phyloP scores from a whole-genome alignment of 179 eudicot genomes.

The Vitellaria paradoxa region DNA sequence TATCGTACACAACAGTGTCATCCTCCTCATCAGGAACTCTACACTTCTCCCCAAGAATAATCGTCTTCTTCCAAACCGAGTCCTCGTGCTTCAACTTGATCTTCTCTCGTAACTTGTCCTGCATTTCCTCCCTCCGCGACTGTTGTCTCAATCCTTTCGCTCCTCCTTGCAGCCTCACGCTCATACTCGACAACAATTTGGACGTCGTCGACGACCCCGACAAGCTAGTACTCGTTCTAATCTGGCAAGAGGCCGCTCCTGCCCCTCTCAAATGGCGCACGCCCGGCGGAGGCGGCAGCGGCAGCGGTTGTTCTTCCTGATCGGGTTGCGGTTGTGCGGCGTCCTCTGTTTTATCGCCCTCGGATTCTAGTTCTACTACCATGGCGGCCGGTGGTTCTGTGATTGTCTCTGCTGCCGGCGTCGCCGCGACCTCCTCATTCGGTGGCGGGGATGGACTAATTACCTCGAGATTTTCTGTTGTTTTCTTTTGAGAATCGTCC shows the following conservation, averaged over 20 bases:
- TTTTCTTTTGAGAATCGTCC: neutral
- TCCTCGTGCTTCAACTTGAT: constrained; percentile 45
- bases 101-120: constrained; percentile 15
- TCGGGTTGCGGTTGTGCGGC: neutral
- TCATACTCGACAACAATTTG: constrained; percentile 47
- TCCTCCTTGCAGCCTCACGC: constrained; percentile 38
- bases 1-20: constrained; percentile 32
- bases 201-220: constrained; percentile 17
- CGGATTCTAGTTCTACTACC: neutral
- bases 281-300: constrained; percentile 62
- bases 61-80: constrained; percentile 72
- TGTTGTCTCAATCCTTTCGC: constrained; percentile 8
- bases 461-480: neutral
- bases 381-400: neutral
- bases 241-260: constrained; percentile 31
- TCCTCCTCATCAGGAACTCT: constrained; percentile 57
- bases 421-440: neutral
- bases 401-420: neutral
- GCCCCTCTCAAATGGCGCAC: constrained; percentile 33
- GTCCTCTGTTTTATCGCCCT: neutral
- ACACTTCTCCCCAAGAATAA: constrained; percentile 81
- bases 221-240: constrained; percentile 21
- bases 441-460: neutral
- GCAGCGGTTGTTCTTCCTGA: constrained; percentile 18
- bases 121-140: constrained; percentile 19